Base-by-base conservation (phyloP, 2,329 filamentous ascomycete genomes). In the Talaromyces funiculosus region DNA sequence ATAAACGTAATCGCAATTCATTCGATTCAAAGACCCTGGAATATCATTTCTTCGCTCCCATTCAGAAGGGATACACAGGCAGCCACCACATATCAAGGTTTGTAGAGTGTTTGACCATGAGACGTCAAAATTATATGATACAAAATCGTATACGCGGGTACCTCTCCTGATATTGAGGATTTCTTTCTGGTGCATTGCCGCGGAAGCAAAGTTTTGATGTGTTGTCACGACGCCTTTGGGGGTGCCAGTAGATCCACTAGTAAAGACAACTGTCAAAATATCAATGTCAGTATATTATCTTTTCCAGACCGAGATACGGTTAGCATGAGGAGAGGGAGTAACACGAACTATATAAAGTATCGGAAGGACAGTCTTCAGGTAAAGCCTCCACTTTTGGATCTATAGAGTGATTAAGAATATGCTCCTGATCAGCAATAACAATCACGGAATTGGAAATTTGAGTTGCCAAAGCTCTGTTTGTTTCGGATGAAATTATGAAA, bases 191-290 rank as follows among this genome's bases (percentile, higher is more conserved):
- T 61, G 38, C 8, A 3, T 29, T 18, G 43, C 26, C n/a, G 58
- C 59, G 8, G 57, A 53, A 35, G 33, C 8, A 35, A 64, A 64
- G 12, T 59, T 60, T 16, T 62, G 54, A 51, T 80, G 77, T 2
- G 66, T 66, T 57, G 72, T 75, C 3, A 74, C 26, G 6, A 97
- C 92, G 1, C 92, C 92, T 77, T 97, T 97, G 0, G 92, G 92
- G 3, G 86, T 85, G 12, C 92, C 92, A 0, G 92, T 96, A 3
- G 90, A 95, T 2, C 92, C 92, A 51, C 90, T 95, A 0, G 92
- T 96, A 72, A 96, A 97, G 85, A 96, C 92, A 62, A 96, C 84
- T 60, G 20, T 47, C 10, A 9, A 47, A 8, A 47, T 29, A 29
- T 26, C 16, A 8, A 29, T n/a, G 24, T 47, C 16, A 47, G 43